Base-by-base conservation (phyloP, 23 red algal genomes). In the Gracilaria domingensis region DNA sequence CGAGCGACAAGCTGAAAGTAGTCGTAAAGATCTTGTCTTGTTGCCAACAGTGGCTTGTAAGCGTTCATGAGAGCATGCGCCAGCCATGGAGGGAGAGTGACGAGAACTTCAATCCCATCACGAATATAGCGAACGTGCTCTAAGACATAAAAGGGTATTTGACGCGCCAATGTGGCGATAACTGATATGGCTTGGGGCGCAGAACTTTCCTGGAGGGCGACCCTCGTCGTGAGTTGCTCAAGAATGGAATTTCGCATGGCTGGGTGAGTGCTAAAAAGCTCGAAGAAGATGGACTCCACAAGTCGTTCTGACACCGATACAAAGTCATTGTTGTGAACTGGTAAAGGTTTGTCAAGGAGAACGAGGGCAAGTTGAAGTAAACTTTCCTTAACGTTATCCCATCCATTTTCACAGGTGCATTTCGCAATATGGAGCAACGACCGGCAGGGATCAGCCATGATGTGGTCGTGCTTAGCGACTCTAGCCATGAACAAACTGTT, bases 331-430 rank as follows among this genome's bases (percentile, higher is more conserved):
- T 50, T 54, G 28, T 33, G 35, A 7, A 62, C 29, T 51, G 57
- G 65, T 45, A 90, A 53, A 2, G 87, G 87, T 59, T 73, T 90
- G 74, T 90, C 87, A 25, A 90, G 71, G 49, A 90, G 56, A 37
- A 90, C 54, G 3, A 90, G 65, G 2, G 87, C 73, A 69, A 90
- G 73, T 13, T 90, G 38, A 32, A 90, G 66, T 26, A 90, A 35
- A 42, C 71, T 67, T 79, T 90, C 87, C 44, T 80, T 90, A 26
- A 90, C 72, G 42, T 90, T 36, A 53, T 90, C 87, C 87, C 87
- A 90, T 21, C 87, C 87, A 66, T 79, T 90, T 36, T 80, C 87
- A 66, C 56, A 80, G 18, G 87, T 90, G 35, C 87, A 81, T 49
- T 90, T 50, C 4, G 87, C 87, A 71, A 90, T 75, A 33, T 76